These are phyloP conservation scores for Peronospora destructor DNA, from an alignment of 352 stramenopile species.

Conservation along the genomic window DNA sequence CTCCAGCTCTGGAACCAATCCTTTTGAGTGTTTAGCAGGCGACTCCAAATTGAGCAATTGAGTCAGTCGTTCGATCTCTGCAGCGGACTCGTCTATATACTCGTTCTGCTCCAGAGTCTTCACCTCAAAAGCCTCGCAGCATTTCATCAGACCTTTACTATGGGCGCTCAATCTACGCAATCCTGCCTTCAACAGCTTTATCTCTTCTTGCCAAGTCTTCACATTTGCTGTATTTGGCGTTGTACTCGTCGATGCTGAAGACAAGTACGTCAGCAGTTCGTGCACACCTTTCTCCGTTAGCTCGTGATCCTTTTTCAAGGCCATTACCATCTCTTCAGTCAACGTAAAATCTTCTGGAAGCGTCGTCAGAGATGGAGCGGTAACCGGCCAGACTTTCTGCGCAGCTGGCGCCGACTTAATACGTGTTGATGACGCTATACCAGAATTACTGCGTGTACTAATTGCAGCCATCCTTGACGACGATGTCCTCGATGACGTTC, in stretches of 20 bases:
- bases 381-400: conserved; percentile 38
- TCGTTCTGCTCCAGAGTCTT: conserved; percentile 40
- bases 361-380: conserved; percentile 19
- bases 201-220: conserved; percentile 44
- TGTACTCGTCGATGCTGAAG: conserved; percentile 18
- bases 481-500: conserved; percentile 22
- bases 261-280: conserved; percentile 48
- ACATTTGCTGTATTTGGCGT: conserved; percentile 33
- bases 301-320: conserved; percentile 64
- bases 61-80: conserved; percentile 44
- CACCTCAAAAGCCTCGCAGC: conserved; percentile 40
- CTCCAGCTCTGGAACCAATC: conserved; percentile 17
- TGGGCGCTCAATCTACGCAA: conserved; percentile 37
- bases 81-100: conserved; percentile 32
- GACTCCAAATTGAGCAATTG: conserved; percentile 24
- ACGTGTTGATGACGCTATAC: conserved; percentile 9
- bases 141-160: conserved; percentile 40
- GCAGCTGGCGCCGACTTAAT: conserved; percentile 10
- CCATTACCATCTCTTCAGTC: conserved; percentile 36
- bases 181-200: conserved; percentile 45
- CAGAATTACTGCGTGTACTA: conserved; percentile 4
- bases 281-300: conserved; percentile 54
- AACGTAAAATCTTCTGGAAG: conserved; percentile 42
- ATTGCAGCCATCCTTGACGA: conserved; percentile 12
- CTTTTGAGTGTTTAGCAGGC: conserved; percentile 15